Conservation (phyloP, 192 early-diverging fungal species). For the Phycomyces nitens region DNA sequence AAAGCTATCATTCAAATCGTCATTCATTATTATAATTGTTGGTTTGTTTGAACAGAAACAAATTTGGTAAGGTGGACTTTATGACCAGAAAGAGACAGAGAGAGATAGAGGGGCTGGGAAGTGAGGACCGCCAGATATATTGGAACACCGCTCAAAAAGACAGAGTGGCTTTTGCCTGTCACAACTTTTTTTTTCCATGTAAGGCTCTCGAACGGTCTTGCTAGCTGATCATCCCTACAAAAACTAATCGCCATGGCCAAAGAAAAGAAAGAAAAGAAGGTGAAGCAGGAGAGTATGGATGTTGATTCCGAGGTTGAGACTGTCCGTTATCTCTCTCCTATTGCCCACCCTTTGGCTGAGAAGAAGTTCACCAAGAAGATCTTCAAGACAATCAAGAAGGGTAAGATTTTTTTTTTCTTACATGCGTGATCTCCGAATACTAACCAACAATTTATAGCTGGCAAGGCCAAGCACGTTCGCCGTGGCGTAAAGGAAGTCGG, state of each 20-base stretch:
- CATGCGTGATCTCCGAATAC: no score
- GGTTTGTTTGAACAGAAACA: no score
- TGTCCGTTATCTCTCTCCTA: conserved; percentile 55
- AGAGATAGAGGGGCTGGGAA: background rate
- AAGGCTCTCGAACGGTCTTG: background rate
- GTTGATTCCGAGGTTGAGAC: conserved; percentile 47
- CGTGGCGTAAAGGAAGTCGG: conserved; percentile 98
- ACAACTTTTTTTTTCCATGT: conserved; percentile 3
- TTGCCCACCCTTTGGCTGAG: conserved; percentile 79
- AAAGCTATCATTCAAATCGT: conserved; percentile 1
- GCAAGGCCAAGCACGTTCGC: conserved; percentile 83
- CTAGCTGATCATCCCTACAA: conserved; percentile 11
- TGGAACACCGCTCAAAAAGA: background rate
- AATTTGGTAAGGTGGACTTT: no score
- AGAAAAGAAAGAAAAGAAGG: conserved; percentile 54
- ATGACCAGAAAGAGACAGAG: no score
- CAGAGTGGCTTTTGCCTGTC: background rate
- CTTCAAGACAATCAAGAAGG: conserved; percentile 87
- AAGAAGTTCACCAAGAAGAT: conserved; percentile 84
- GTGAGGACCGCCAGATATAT: background rate
- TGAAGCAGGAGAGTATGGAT: conserved; percentile 36
- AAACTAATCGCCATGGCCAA: conserved; percentile 33
- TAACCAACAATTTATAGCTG: conserved; percentile 53
- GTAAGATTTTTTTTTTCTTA: conserved; percentile 43
- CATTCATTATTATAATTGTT: no score